A percentile compares a stretch with the other conserved stretches of the same genome.
phyloP scores from a whole-genome alignment of 2,329 filamentous ascomycete genomes.

The Fusarium incarnatum region DNA sequence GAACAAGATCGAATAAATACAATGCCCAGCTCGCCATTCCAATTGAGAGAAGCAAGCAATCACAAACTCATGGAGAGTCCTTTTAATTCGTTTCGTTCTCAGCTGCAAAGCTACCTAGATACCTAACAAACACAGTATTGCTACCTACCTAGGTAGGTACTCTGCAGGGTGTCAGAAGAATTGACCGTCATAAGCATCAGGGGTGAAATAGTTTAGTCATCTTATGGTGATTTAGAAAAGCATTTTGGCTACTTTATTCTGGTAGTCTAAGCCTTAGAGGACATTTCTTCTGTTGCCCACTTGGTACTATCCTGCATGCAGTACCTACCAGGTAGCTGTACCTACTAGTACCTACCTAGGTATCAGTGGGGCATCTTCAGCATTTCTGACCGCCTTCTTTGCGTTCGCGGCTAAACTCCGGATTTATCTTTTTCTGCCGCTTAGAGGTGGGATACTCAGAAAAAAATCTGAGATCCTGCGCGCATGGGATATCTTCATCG shows the following conservation, averaged over 20 bases:
- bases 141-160: background rate
- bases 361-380: background rate
- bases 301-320: background rate
- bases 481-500: slow-evolving; percentile 9
- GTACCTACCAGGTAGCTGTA: too few species aligned
- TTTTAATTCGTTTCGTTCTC: background rate
- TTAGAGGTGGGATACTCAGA: slow-evolving; percentile 25
- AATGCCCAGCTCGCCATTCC: background rate
- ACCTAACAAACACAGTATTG: background rate
- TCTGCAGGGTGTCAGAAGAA: background rate
- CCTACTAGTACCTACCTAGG: background rate
- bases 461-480: slow-evolving; percentile 46
- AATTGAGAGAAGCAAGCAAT: background rate
- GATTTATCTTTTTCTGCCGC: background rate
- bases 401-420: slow-evolving; percentile 40
- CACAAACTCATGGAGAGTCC: background rate
- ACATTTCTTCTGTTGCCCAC: too few species aligned
- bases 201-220: too few species aligned
- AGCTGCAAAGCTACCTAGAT: background rate
- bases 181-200: too few species aligned
- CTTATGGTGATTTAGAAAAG: too few species aligned
- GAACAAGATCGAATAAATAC: background rate
- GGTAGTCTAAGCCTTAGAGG: too few species aligned
- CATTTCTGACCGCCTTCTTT: slow-evolving; percentile 38
- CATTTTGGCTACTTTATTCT: too few species aligned